These are phyloP conservation scores for Pichia sporocuriosa DNA, from an alignment of 805 yeast species.

Conservation along the genomic window DNA sequence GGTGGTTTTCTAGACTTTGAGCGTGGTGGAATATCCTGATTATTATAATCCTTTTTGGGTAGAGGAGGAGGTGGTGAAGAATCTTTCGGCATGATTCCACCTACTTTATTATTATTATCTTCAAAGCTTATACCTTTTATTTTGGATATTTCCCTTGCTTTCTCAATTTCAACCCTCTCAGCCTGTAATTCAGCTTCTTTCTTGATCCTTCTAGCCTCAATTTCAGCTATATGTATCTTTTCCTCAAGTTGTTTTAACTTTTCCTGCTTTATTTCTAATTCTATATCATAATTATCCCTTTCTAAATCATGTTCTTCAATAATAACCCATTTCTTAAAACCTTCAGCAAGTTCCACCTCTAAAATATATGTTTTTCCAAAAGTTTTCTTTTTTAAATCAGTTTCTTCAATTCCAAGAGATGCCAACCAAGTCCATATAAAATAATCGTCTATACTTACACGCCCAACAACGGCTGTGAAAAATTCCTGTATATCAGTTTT, in stretches of 20 bases:
- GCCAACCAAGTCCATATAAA: slow-evolving; percentile 91
- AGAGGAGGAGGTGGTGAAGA: slow-evolving; percentile 15
- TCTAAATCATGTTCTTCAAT: slow-evolving; percentile 58
- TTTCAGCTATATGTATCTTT: slow-evolving; percentile 24
- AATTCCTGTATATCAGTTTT: slow-evolving; percentile 24
- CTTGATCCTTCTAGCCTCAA: slow-evolving; percentile 21
- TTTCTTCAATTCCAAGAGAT: slow-evolving; percentile 67
- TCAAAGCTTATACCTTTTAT: neutral
- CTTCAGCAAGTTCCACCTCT: slow-evolving; percentile 74
- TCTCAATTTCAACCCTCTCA: slow-evolving; percentile 2
- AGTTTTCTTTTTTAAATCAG: slow-evolving; percentile 51
- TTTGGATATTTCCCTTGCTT: neutral
- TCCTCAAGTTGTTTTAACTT: slow-evolving; percentile 25
- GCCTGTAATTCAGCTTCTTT: slow-evolving; percentile 6
- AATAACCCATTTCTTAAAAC: slow-evolving; percentile 69
- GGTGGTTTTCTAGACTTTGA: slow-evolving; percentile 11
- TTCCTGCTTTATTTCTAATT: slow-evolving; percentile 30
- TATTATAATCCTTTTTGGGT: slow-evolving; percentile 14
- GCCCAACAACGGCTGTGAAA: slow-evolving; percentile 42
- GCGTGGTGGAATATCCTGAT: slow-evolving; percentile 4
- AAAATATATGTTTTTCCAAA: slow-evolving; percentile 80
- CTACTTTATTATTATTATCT: too few relatives aligned
- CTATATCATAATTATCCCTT: slow-evolving; percentile 31
- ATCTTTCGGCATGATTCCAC: neutral
- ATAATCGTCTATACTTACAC: slow-evolving; percentile 76